Evolutionary conservation across 2,329 filamentous ascomycete genomes (phyloP), one percentile per base, ranked within the genome.

Genomic region (Seiridium unicorne): DNA sequence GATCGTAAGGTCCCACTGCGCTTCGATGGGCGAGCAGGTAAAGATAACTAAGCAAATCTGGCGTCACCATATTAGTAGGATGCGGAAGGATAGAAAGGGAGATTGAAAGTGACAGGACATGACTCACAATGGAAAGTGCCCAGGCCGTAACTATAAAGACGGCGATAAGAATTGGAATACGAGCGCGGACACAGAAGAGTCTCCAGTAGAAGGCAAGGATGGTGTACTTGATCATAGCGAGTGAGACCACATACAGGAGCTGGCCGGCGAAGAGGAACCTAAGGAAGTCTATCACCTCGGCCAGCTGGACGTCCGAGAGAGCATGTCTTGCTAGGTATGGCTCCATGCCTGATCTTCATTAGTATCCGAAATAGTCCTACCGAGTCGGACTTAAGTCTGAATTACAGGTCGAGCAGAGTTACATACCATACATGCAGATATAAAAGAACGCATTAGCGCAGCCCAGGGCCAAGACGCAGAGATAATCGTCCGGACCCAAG

Each of bases 211-310:
- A 44, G 5, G 53, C 38, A 1, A 55, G 36, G 8, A 54, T 42
- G 10, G 35, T 44, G 26, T 55, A 55, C 42, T 55, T 55, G 53
- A 55, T 46, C 53, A 55, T 55, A 35, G 42, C 53, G 18, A 55
- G 53, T 3, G 53, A 31, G 3, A 35, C 32, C 26, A 55, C 53
- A 9, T 55, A 55, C 3, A 55, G 35, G 3, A 44, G 8, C 53
- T 55, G 53, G 3, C 53, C 53, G 5, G 38, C 51, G 18, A 54
- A 54, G 4, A 38, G 8, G 18, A 54, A 54, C 7, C 38, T 26
- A 11, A 54, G 51, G 11, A 54, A 54, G 51, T 54, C 51, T 3
- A 54, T 31, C 4, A 36, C 51, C 34, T 54, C 34, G 11, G 51
- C 8, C 10, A 38, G 3, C 11, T 32, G 51, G 10, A 54, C 32